Evolutionary conservation across 768 basidiomycete species (phyloP).

Genomic region (Mycena metata): DNA sequence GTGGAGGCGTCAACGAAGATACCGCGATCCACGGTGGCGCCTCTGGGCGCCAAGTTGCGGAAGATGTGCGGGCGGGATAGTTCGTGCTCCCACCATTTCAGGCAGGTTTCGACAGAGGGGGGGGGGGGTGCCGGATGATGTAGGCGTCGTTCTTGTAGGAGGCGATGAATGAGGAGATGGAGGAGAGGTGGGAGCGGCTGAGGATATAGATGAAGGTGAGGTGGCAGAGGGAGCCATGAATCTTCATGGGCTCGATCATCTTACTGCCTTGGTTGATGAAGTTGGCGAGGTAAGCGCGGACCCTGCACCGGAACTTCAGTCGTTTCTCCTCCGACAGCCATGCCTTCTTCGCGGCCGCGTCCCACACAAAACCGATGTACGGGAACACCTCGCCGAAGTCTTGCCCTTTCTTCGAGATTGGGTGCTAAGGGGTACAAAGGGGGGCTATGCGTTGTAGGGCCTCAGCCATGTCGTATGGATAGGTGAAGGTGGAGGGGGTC

Average conservation of each 20-base stretch:
- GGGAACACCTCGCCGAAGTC: background rate
- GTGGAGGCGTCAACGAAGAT: constrained; percentile 42
- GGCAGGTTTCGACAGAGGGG: background rate
- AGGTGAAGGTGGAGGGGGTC: background rate
- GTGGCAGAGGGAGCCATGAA: constrained; percentile 25
- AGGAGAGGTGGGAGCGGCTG: constrained; percentile 7
- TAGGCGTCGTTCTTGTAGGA: constrained; percentile 2
- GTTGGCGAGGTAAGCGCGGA: background rate
- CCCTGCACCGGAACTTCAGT: constrained; percentile 39
- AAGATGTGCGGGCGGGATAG: background rate
- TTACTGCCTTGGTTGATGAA: background rate
- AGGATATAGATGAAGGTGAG: constrained; percentile 3
- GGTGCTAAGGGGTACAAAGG: constrained; percentile 1
- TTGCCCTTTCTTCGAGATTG: background rate
- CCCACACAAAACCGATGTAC: background rate
- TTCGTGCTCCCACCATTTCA: background rate
- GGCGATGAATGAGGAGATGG: constrained; percentile 9
- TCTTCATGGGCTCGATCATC: constrained; percentile 11
- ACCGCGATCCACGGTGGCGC: background rate
- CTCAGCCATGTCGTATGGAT: background rate
- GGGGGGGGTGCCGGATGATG: background rate
- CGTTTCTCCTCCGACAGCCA: background rate
- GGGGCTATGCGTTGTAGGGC: background rate
- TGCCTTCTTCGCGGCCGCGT: background rate
- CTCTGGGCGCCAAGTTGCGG: background rate